These are phyloP conservation scores for Stylosanthes scabra DNA, from an alignment of 331 rosid species.

Conservation along the genomic window DNA sequence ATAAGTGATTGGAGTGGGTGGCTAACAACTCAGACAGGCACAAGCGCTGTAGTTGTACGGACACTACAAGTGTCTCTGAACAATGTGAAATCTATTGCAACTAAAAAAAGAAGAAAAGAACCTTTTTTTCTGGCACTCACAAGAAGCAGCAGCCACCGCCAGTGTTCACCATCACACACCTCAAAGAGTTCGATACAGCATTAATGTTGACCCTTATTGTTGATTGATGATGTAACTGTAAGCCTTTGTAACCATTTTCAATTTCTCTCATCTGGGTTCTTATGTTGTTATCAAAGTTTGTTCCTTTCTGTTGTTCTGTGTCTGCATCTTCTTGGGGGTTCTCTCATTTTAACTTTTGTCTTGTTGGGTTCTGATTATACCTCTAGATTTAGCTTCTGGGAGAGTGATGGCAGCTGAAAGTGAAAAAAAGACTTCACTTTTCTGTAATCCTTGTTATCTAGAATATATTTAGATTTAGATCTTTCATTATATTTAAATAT, in stretches of 20 bases:
- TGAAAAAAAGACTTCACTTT: background rate
- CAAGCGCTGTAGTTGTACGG: conserved; percentile 21
- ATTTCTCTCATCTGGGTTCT: background rate
- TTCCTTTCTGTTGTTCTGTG: background rate
- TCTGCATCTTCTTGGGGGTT: background rate
- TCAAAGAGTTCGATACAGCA: background rate
- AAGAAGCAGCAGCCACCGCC: conserved; percentile 2
- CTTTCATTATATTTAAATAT: background rate
- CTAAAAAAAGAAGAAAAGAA: conserved; percentile 6
- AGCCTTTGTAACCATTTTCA: background rate
- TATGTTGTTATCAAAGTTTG: background rate
- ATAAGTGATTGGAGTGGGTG: background rate
- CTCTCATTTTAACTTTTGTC: background rate
- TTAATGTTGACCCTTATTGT: conserved; percentile 28
- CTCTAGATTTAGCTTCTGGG: conserved; percentile 18
- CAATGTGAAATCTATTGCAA: conserved; percentile 11
- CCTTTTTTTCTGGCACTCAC: conserved; percentile 13
- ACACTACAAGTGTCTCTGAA: conserved; percentile 12
- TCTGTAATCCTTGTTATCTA: background rate
- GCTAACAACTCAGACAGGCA: conserved; percentile 7
- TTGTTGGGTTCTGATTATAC: conserved; percentile 15
- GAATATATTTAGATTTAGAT: conserved; percentile 19
- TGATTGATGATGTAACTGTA: background rate
- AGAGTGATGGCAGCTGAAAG: conserved; percentile 35
- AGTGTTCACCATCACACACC: conserved; percentile 28